Evolutionary conservation across 495 filamentous ascomycete species (phyloP), one percentile per base, ranked within the genome.

Genomic region (Daldinia grandis): DNA sequence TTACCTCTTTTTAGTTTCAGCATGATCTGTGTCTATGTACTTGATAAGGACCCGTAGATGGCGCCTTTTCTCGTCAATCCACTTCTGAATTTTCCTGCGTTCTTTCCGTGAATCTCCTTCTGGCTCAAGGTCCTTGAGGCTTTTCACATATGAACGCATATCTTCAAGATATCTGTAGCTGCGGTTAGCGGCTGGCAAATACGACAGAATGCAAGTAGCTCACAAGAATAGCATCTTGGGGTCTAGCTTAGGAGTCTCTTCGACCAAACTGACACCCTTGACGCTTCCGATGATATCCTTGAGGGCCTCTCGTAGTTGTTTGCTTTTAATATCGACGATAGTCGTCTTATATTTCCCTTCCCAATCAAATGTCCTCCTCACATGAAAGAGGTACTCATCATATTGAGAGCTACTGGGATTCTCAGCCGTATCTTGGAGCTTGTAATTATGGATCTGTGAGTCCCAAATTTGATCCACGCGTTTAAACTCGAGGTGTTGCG

Each of bases 401-500:
- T 93, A 96, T 69, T 95, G 90, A 40, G 92, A 87, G 27, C 88
- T 89, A 57, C 87, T 86, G 1, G 84, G 81, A 61, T 92, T 88
- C 65, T 94, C 89, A 15, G 90, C 87, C 12, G 91, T 95, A 74
- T 95, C 92, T 40, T 88, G 91, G 33, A 94, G 86, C 78, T 92
- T 93, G 80, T 91, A 96, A 71, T 93, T 90, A 76, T 94, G 91
- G 64, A 93, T 92, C 7, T 87, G 87, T 66, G 84, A 91, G 70
- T 93, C 91, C 89, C 89, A 93, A 38, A 93, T 82, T 78, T 96
- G 89, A 80, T 97, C 94, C 1, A 97, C 92, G 19, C 94, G 87
- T 80, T 96, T 95, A 79, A 87, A 97, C 40, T 91, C 92, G 33
- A 93, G 83, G 70, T 90, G 92, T 5, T 81, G 81, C 15, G 78